Evolutionary conservation across 2,329 filamentous ascomycete genomes (phyloP).

Genomic region (Arthrobotrys musiformis): DNA sequence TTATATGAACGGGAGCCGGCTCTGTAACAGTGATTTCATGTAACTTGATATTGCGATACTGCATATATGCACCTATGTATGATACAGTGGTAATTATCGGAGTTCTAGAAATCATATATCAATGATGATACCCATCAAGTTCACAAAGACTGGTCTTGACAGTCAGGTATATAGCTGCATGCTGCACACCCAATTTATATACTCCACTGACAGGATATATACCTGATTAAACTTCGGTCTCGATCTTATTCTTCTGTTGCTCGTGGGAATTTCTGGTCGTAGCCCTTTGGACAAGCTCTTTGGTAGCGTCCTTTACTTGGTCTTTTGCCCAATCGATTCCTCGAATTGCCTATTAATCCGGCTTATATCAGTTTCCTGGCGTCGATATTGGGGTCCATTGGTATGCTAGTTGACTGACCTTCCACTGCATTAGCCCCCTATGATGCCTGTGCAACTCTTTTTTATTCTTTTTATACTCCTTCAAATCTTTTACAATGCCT

Average conservation of each 20-base stretch:
- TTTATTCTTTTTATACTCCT: constrained; percentile 71
- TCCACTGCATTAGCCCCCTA: constrained; percentile 79
- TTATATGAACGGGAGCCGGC: no score
- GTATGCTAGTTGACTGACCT: constrained; percentile 59
- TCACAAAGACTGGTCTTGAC: no score
- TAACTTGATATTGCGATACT: no score
- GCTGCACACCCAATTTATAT: no score
- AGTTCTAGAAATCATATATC: no score
- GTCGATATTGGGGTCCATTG: neutral
- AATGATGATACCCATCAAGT: no score
- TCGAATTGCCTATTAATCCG: constrained; percentile 65
- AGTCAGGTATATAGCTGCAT: no score
- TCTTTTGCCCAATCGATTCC: constrained; percentile 71
- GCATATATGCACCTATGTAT: no score
- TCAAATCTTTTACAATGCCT: constrained; percentile 67
- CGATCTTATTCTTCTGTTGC: constrained; percentile 71
- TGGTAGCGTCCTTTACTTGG: constrained; percentile 68
- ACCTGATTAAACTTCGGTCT: constrained; percentile 73
- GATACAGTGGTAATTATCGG: no score
- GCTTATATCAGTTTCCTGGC: neutral
- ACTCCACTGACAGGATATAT: no score
- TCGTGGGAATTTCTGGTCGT: constrained; percentile 68
- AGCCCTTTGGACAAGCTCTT: constrained; percentile 61
- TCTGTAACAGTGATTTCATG: no score
- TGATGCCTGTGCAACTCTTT: constrained; percentile 74